phyloP scores from a whole-genome alignment of 768 basidiomycete genomes.

The Boletus huronensis region DNA sequence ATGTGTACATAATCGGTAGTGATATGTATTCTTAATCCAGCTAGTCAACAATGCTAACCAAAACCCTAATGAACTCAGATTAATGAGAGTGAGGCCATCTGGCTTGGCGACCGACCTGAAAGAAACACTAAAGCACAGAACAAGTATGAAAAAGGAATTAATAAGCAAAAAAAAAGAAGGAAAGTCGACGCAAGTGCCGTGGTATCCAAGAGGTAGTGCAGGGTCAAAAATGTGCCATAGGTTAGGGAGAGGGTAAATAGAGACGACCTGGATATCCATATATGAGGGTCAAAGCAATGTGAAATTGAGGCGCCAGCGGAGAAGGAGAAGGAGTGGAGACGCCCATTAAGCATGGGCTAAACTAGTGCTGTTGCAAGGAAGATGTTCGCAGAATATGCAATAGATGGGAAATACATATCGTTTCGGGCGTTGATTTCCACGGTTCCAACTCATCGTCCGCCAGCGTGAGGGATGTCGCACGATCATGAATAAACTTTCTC shows the following conservation, averaged over 20 bases:
- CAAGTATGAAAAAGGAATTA: not conserved
- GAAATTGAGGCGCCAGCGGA: conserved; percentile 1
- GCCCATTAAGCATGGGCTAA: conserved; percentile 22
- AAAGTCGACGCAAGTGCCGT: conserved; percentile 8
- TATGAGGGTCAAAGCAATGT: conserved; percentile 1
- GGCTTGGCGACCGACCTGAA: not conserved
- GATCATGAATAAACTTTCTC: conserved; percentile 52
- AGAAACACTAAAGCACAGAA: conserved; percentile 7
- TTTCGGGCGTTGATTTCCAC: conserved; percentile 3
- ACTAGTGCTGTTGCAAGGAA: conserved; percentile 16
- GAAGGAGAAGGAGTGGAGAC: conserved; percentile 14
- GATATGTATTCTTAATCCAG: conserved; percentile 12
- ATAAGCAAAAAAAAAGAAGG: not conserved
- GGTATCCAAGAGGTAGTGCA: conserved; percentile 27
- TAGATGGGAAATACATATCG: conserved; percentile 23
- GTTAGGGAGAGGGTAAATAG: conserved; percentile 8
- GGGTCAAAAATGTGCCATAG: conserved; percentile 5
- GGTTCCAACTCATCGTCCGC: not conserved
- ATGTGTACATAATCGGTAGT: conserved; percentile 11
- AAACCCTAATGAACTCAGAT: conserved; percentile 5
- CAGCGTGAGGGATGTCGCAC: not conserved
- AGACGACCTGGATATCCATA: conserved; percentile 12
- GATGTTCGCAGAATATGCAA: conserved; percentile 22
- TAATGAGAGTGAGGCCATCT: not conserved
- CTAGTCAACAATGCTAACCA: conserved; percentile 11